phyloP scores from a whole-genome alignment of 2,329 filamentous ascomycete genomes.

The Colletotrichum sublineola region DNA sequence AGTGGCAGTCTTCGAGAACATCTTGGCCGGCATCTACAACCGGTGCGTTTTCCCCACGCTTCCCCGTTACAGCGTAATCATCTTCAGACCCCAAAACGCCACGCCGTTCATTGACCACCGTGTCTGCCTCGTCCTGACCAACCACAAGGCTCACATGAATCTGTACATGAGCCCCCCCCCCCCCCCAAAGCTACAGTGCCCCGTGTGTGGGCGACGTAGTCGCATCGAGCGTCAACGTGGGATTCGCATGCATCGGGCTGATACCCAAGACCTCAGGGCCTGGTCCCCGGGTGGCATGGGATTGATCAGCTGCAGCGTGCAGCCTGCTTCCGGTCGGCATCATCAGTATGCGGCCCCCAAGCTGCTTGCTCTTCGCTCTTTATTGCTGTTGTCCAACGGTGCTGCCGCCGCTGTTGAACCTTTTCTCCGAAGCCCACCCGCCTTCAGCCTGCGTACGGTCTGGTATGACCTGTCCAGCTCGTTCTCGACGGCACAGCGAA shows the following conservation, averaged over 20 bases:
- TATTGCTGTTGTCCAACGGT: slow-evolving; percentile 34
- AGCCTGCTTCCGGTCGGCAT: slow-evolving; percentile 15
- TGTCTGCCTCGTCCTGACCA: background rate
- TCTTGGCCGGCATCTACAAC: slow-evolving; percentile 9
- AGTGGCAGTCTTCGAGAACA: slow-evolving; percentile 33
- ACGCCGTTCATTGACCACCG: slow-evolving; percentile 14
- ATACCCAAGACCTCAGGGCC: background rate
- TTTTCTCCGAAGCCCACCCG: slow-evolving; percentile 63
- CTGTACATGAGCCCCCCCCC: slow-evolving; percentile 25
- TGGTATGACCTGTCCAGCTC: slow-evolving; percentile 91
- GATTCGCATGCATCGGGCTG: background rate
- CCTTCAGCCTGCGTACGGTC: slow-evolving; percentile 75
- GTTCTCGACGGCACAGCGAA: slow-evolving; percentile 87
- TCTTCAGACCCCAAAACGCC: slow-evolving; percentile 6
- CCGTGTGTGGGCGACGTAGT: background rate
- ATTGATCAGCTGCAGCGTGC: background rate
- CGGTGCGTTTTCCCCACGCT: slow-evolving; percentile 2
- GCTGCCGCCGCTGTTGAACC: slow-evolving; percentile 46
- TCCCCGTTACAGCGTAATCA: background rate
- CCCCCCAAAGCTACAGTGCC: background rate
- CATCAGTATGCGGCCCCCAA: slow-evolving; percentile 39
- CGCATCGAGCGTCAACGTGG: slow-evolving; percentile 4
- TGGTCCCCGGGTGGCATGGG: background rate
- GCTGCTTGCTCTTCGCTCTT: slow-evolving; percentile 44
- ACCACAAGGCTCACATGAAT: background rate